These are phyloP conservation scores for Russula brevipes DNA, from an alignment of 768 basidiomycete genomes.

Conservation along the genomic window DNA sequence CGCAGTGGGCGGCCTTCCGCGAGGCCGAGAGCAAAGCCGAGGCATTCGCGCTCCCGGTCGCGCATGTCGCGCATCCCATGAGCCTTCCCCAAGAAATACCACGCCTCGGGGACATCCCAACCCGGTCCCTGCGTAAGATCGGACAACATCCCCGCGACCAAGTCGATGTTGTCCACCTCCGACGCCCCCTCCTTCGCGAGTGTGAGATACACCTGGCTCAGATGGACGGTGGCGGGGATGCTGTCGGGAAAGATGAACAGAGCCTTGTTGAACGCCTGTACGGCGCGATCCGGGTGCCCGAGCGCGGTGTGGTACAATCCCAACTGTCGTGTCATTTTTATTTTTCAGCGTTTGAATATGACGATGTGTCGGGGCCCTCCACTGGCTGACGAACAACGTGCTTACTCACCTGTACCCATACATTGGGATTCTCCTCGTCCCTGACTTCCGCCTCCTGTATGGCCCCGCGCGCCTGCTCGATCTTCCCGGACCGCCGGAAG, in stretches of 20 bases:
- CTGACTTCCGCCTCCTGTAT: slow-evolving; percentile 93
- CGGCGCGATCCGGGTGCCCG: slow-evolving; percentile 53
- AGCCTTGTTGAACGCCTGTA: slow-evolving; percentile 79
- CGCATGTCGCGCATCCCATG: slow-evolving; percentile 69
- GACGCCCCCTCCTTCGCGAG: slow-evolving; percentile 30
- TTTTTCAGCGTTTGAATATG: background rate
- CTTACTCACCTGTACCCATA: slow-evolving; percentile 85
- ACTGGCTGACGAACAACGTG: background rate
- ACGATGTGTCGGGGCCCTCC: background rate
- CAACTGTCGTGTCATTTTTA: slow-evolving; percentile 42
- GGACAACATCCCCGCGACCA: slow-evolving; percentile 76
- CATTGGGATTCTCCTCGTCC: slow-evolving; percentile 79
- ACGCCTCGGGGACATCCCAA: slow-evolving; percentile 92
- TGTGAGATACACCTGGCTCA: slow-evolving; percentile 67
- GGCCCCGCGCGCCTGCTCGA: slow-evolving; percentile 84
- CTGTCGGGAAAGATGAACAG: slow-evolving; percentile 82
- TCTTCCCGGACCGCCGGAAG: slow-evolving; percentile 82
- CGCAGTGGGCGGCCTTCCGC: slow-evolving; percentile 60
- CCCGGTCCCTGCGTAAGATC: slow-evolving; percentile 73
- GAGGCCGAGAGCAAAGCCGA: slow-evolving; percentile 61
- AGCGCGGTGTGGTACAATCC: slow-evolving; percentile 67
- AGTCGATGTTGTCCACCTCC: slow-evolving; percentile 53
- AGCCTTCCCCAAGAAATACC: slow-evolving; percentile 86
- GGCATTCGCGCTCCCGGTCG: slow-evolving; percentile 68
- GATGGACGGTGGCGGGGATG: slow-evolving; percentile 69